Evolutionary conservation across 805 yeast genomes (phyloP).

Genomic region (Wickerhamomyces ciferrii): DNA sequence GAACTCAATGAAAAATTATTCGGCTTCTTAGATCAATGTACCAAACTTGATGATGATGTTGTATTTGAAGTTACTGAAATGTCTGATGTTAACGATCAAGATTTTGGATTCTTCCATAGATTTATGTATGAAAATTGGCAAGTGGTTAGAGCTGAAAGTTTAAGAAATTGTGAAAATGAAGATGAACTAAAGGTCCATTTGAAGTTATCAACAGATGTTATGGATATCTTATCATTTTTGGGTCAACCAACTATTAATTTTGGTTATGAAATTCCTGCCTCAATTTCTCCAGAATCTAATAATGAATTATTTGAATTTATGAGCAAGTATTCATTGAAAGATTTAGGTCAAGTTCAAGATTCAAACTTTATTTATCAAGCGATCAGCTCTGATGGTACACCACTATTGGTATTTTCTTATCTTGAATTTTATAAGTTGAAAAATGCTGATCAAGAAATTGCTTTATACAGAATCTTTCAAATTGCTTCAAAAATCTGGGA

Average conservation of each 20-base stretch:
- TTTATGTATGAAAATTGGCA: slow-evolving; percentile 47
- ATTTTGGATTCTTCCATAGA: slow-evolving; percentile 38
- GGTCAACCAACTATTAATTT: slow-evolving; percentile 58
- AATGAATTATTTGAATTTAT: slow-evolving; percentile 65
- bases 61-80: slow-evolving; percentile 17
- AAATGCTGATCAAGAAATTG: slow-evolving; percentile 38
- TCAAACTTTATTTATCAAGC: slow-evolving; percentile 53
- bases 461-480: slow-evolving; percentile 58
- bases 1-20: slow-evolving; percentile 34
- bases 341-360: slow-evolving; percentile 39
- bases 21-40: slow-evolving; percentile 33
- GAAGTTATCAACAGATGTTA: slow-evolving; percentile 36
- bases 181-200: slow-evolving; percentile 17
- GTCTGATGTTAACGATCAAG: slow-evolving; percentile 18
- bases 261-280: slow-evolving; percentile 51
- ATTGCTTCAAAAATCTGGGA: slow-evolving; percentile 70
- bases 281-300: slow-evolving; percentile 44
- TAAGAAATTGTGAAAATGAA: slow-evolving; percentile 11
- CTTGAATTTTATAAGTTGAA: slow-evolving; percentile 29
- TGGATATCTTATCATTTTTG: slow-evolving; percentile 37
- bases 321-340: slow-evolving; percentile 57
- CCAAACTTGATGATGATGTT: slow-evolving; percentile 19
- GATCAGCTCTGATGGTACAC: slow-evolving; percentile 68
- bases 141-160: slow-evolving; percentile 23
- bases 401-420: slow-evolving; percentile 53